A percentile compares a stretch with the other conserved stretches of the same genome.
phyloP scores from a whole-genome alignment of 768 basidiomycete species.

The Hypsizygus marmoreus region DNA sequence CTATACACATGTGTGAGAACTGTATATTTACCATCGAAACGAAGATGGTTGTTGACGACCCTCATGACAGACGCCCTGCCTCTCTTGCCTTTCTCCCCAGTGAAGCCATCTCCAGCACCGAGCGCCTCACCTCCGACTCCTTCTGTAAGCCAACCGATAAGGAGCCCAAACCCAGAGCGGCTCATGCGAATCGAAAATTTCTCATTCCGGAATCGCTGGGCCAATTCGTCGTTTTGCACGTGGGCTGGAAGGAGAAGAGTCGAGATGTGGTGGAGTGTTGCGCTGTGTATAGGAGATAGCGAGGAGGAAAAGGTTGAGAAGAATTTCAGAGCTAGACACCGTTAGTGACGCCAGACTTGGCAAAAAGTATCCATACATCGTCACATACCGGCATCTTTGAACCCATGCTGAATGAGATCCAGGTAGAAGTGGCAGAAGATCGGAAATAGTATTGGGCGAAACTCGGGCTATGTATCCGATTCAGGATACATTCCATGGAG shows the following conservation, averaged over 20 bases:
- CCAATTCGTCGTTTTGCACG: constrained; percentile 79
- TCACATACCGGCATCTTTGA: constrained; percentile 84
- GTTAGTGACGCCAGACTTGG: constrained; percentile 8
- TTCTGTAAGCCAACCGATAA: constrained; percentile 96
- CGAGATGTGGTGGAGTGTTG: constrained; percentile 75
- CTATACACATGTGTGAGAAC: constrained; percentile 7
- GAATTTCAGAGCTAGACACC: constrained; percentile 67
- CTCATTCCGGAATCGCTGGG: constrained; percentile 84
- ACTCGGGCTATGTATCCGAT: constrained; percentile 90
- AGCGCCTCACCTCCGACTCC: constrained; percentile 84
- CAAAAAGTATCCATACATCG: neutral
- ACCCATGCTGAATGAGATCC: constrained; percentile 88
- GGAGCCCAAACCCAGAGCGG: constrained; percentile 85
- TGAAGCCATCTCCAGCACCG: constrained; percentile 77
- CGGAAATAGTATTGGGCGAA: constrained; percentile 90
- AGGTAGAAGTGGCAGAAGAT: constrained; percentile 98
- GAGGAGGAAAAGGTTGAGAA: constrained; percentile 70
- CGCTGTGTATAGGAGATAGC: constrained; percentile 63
- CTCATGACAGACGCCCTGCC: constrained; percentile 90
- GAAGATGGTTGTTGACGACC: constrained; percentile 91
- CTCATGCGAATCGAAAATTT: constrained; percentile 91
- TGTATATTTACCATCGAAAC: constrained; percentile 73
- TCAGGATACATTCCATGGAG: too few relatives aligned
- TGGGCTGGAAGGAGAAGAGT: constrained; percentile 82
- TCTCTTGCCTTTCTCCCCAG: constrained; percentile 79